phyloP scores from a whole-genome alignment of 2,329 filamentous ascomycete genomes.

The Microdochium bolleyi region DNA sequence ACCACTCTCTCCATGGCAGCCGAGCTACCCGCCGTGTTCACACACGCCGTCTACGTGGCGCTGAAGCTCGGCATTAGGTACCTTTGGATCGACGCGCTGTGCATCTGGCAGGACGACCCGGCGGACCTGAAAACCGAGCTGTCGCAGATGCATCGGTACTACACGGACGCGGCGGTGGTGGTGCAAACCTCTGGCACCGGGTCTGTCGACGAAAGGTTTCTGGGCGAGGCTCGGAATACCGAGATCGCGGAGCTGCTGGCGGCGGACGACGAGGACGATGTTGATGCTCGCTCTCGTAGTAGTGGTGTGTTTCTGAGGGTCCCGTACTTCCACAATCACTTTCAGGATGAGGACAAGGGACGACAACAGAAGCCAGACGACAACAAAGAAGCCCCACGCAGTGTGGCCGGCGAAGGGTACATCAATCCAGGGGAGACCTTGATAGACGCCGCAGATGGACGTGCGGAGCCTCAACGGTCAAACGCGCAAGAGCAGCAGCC shows the following conservation, averaged over 20 bases:
- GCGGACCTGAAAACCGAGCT: not conserved
- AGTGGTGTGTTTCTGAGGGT: not conserved
- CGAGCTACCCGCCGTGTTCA: not conserved
- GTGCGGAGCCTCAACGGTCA: not conserved
- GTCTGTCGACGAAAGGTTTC: not conserved
- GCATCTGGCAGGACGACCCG: conserved; percentile 9
- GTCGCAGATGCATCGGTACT: not conserved
- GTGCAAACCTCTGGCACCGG: not conserved
- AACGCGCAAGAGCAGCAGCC: not conserved
- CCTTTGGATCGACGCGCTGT: conserved; percentile 7
- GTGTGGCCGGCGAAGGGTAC: not conserved
- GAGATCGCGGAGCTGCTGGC: not conserved
- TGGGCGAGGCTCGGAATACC: not conserved
- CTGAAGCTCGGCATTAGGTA: conserved; percentile 2
- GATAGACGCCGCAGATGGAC: too few species aligned
- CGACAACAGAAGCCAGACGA: not conserved
- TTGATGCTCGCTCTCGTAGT: not conserved
- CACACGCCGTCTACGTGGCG: conserved; percentile 2
- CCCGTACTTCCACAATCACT: not conserved
- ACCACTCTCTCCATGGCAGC: not conserved
- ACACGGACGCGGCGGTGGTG: not conserved
- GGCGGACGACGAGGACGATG: not conserved
- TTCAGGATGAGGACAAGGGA: not conserved
- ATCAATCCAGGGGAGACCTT: not conserved
- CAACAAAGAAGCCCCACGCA: not conserved